phyloP scores from a whole-genome alignment of 139 green algal genomes.

The Tetraselmis chui region DNA sequence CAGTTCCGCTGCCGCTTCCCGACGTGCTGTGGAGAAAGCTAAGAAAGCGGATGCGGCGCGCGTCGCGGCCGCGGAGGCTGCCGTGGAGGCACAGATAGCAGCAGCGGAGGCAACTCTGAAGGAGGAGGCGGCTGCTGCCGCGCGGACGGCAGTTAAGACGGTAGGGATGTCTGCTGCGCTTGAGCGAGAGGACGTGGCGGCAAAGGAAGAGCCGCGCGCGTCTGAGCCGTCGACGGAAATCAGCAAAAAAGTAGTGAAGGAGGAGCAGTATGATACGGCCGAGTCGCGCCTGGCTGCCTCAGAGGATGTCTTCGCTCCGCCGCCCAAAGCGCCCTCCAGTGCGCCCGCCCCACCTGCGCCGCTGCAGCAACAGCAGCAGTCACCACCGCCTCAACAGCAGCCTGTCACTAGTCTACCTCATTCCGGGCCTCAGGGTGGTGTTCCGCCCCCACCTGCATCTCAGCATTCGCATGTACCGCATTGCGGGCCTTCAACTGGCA shows the following conservation, averaged over 20 bases:
- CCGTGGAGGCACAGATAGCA: not conserved
- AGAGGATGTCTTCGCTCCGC: not conserved
- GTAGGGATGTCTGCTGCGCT: not conserved
- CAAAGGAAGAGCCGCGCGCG: not conserved
- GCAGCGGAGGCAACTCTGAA: slow-evolving; percentile 11
- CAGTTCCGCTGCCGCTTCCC: not conserved
- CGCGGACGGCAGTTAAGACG: not conserved
- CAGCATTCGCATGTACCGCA: no score
- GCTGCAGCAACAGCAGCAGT: no score
- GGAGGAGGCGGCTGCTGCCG: not conserved
- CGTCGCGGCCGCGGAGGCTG: slow-evolving; percentile 6
- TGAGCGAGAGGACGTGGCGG: not conserved
- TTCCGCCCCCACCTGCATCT: no score
- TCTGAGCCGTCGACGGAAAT: not conserved
- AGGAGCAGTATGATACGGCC: slow-evolving; percentile 17
- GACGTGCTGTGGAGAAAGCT: not conserved
- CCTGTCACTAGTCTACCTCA: no score
- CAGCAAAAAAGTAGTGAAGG: slow-evolving; percentile 1
- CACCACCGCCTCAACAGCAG: no score
- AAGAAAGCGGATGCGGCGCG: slow-evolving; percentile 1
- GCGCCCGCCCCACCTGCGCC: no score
- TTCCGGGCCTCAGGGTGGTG: no score
- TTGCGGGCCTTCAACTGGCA: no score
- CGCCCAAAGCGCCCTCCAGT: not conserved
- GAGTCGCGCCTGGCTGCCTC: slow-evolving; percentile 7